Evolutionary conservation across 768 basidiomycete genomes (phyloP).

Genomic region (Termitomyces sp.): DNA sequence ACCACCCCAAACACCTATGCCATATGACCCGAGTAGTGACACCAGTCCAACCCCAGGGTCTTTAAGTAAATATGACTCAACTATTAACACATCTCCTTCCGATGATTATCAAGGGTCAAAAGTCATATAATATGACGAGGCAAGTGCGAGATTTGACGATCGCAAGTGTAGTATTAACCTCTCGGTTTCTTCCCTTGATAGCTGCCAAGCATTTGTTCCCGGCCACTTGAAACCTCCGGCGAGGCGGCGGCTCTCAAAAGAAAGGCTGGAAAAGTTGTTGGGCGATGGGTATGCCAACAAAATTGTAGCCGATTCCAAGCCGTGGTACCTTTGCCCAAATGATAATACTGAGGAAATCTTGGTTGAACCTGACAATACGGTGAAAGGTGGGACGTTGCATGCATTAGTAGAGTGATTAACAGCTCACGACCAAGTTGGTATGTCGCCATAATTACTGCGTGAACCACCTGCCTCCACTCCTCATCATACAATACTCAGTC

Average conservation of each 20-base stretch:
- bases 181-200: neutral
- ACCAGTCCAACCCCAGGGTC: neutral
- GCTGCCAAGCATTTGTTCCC: neutral
- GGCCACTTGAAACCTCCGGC: constrained; percentile 22
- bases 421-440: constrained; percentile 83
- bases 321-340: constrained; percentile 85
- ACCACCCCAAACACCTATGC: constrained; percentile 1
- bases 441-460: constrained; percentile 17
- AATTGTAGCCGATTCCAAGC: constrained; percentile 39
- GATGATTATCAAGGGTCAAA: constrained; percentile 3
- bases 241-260: constrained; percentile 41
- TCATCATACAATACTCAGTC: no score
- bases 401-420: constrained; percentile 89
- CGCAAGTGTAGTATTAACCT: constrained; percentile 23
- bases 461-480: neutral
- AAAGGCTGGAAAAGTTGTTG: constrained; percentile 63
- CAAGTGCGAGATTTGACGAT: constrained; percentile 27
- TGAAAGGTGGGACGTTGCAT: constrained; percentile 81
- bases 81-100: constrained; percentile 1
- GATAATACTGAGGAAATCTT: constrained; percentile 76
- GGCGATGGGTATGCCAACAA: constrained; percentile 48
- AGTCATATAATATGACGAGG: constrained; percentile 10
- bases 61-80: constrained; percentile 1
- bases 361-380: constrained; percentile 77
- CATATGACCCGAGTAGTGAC: constrained; percentile 15